Base-by-base conservation (phyloP, 1,284 basidiomycete genomes). In the Sutorius eximius region DNA sequence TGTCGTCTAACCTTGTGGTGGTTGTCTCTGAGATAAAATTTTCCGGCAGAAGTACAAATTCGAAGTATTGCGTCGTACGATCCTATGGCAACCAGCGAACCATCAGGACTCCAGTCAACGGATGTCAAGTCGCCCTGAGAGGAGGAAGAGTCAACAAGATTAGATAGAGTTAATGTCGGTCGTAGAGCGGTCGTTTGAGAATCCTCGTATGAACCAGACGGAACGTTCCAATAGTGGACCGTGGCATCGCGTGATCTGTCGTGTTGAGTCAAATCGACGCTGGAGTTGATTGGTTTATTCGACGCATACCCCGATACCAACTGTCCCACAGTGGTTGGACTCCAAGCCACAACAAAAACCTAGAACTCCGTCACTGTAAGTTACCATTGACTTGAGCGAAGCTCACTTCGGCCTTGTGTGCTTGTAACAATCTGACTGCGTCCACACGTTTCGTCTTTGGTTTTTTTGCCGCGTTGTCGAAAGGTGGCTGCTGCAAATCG, bases 301-400 rank as follows among this genome's bases (percentile, higher is more conserved):
- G 32, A 37, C 27, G 65, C 79, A 51, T 70, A 91, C 85, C 91
- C 91, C 32, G 91, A 86, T 29, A 89, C 89, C 16, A 93, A 71
- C 15, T 86, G 66, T 41, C 79, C 76, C 29, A 75, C 75, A n/a
- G 81, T 75, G 42, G 73, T 76, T 10, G 91, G 88, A 70, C 91
- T 93, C 80, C 89, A 93, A 5, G 86, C 81, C 57, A 87, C 89
- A 8, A 89, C 84, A 56, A 92, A 93, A 3, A 93, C 87, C 88
- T 91, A 62, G 20, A 44, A 53, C 12, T n/a, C 33, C 20, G 15
- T 61, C 32, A 53, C 9, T 45, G 16, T 22, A 41, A 33, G 38
- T 53, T 53, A 20, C n/a, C 22, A 6, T n/a, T 27, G 18, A 33
- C 24, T 33, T 37, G 42, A 20, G 52, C 37, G 43, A 48, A 20